Base-by-base conservation (phyloP, 352 stramenopile genomes). In the Achlya hypogyna region DNA sequence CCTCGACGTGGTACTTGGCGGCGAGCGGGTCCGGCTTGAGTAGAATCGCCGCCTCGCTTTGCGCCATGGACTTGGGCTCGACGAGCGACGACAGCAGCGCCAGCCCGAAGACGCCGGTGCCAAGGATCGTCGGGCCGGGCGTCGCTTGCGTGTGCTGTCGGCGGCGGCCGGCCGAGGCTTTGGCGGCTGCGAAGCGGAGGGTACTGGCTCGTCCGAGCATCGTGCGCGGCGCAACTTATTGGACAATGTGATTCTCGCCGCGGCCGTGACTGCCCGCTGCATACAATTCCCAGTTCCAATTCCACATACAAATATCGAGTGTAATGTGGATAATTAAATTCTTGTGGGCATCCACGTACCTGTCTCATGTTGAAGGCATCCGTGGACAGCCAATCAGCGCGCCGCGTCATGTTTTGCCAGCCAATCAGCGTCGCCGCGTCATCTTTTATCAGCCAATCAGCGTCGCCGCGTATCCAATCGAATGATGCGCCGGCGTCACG, bases 1-100 rank as follows among this genome's bases (percentile, higher is more conserved):
- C 70, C 45, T 79, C 68, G 16, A 86, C 20, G 22, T 79, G 71
- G 49, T 86, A 86, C 14, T 38, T 35, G 20, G 54, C 16, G 22
- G 32, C 35, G 23, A 64, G 23, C 18, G 54, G 38, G n/a, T 64
- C 38, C 38, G 38, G 54, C 35, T 64, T 51, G 38, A 64, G 22
- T 10, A 64, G 54, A 34, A 64, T 64, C 5, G 54, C 45, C 14
- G 31, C 14, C 8, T 23, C 38, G n/a, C n/a, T 1, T 5, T 45
- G 38, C 38, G 38, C 38, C 12, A 45, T 10, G 12, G 38, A 18
- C 38, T 45, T 45, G 38, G 38, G 38, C 38, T 45, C 38, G 38
- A 18, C 38, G 38, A 45, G 38, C 38, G 38, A 45, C 38, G 38
- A 45, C 2, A 45, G 38, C 38, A 45, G 38, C 38, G 38, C 38